Evolutionary conservation across 768 basidiomycete genomes (phyloP).

Genomic region (Lactarius evosmus): DNA sequence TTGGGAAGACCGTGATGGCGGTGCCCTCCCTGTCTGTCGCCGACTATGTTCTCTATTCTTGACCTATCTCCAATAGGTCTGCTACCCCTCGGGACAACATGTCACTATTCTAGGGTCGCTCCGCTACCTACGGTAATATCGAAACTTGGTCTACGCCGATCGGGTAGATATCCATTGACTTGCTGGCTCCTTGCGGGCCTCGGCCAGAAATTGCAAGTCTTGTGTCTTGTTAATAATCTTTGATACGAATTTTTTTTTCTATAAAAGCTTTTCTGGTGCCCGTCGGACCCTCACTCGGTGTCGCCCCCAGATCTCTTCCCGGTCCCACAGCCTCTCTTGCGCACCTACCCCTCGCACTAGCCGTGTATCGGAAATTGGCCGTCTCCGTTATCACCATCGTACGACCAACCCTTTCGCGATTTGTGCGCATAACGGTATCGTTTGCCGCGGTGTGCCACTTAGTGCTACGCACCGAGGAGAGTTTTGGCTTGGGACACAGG

Average conservation of each 20-base stretch:
- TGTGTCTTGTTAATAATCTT: neutral
- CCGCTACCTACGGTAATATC: neutral
- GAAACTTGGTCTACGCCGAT: neutral
- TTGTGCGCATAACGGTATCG: conserved; percentile 51
- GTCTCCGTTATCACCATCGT: neutral
- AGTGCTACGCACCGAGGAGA: conserved; percentile 56
- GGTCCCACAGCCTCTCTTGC: neutral
- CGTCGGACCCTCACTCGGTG: neutral
- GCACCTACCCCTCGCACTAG: neutral
- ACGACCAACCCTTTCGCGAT: conserved; percentile 30
- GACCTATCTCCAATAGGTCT: too few species aligned
- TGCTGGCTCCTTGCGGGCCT: neutral
- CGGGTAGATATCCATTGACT: neutral
- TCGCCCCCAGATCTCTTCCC: neutral
- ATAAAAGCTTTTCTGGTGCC: neutral
- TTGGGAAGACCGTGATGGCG: too few species aligned
- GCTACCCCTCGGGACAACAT: too few species aligned
- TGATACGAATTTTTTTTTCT: neutral
- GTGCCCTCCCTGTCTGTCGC: too few species aligned
- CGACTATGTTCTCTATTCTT: too few species aligned
- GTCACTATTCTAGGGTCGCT: too few species aligned
- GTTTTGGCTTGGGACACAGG: conserved; percentile 58
- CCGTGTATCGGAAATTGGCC: conserved; percentile 1
- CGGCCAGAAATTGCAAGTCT: neutral
- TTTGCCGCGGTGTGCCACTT: conserved; percentile 47